These are phyloP conservation scores for Decorospora gaudefroyi DNA, from an alignment of 2,329 filamentous ascomycete species.

Conservation along the genomic window DNA sequence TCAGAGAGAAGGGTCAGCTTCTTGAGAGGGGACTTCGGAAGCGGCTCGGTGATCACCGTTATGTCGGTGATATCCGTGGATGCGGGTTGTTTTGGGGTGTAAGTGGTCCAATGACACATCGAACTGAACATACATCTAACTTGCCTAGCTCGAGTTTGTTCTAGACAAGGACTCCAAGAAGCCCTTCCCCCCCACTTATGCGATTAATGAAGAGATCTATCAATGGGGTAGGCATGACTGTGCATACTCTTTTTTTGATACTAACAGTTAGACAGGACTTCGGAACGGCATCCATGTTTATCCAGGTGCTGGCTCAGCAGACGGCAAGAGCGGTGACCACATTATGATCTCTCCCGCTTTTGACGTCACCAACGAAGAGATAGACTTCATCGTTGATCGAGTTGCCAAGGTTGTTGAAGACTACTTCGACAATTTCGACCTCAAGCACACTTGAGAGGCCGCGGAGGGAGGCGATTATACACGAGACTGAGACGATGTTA, in stretches of 20 bases:
- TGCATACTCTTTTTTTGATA: slow-evolving; percentile 10
- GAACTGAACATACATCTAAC: slow-evolving; percentile 11
- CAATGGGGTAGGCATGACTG: no score
- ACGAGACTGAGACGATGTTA: no score
- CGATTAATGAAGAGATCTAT: no score
- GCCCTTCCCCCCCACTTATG: slow-evolving; percentile 55
- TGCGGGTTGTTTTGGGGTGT: slow-evolving; percentile 63
- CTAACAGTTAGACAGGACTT: slow-evolving; percentile 42
- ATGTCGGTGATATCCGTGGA: slow-evolving; percentile 66
- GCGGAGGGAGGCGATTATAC: no score
- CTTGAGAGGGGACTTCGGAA: slow-evolving; percentile 54
- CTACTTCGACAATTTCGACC: slow-evolving; percentile 42
- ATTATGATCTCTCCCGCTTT: slow-evolving; percentile 71
- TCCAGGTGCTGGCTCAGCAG: slow-evolving; percentile 64
- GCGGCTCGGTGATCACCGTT: slow-evolving; percentile 51
- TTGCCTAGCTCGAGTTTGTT: slow-evolving; percentile 62
- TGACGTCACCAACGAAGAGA: slow-evolving; percentile 62
- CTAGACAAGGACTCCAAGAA: slow-evolving; percentile 59
- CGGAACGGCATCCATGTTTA: slow-evolving; percentile 62
- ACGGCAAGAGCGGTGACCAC: slow-evolving; percentile 67
- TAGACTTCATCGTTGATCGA: slow-evolving; percentile 60
- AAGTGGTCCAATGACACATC: slow-evolving; percentile 37
- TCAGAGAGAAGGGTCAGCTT: slow-evolving; percentile 57
- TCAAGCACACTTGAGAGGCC: no score
- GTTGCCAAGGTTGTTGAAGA: slow-evolving; percentile 59